phyloP scores from a whole-genome alignment of 108 stramenopile species.

The Discostella stelligeroides region DNA sequence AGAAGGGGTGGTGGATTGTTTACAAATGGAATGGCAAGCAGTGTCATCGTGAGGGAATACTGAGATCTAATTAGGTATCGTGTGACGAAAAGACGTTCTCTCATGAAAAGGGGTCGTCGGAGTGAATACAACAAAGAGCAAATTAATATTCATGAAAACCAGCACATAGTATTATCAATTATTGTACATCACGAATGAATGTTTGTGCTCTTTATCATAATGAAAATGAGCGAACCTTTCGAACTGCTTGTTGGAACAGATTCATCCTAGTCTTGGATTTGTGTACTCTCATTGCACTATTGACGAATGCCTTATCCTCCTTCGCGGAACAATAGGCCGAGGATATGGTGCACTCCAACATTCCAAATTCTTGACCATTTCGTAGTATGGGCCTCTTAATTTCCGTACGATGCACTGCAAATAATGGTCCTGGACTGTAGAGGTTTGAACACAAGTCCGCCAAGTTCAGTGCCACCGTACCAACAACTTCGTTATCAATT shows the following conservation, averaged over 20 bases:
- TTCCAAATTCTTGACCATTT: constrained; percentile 45
- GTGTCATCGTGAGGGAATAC: constrained; percentile 1
- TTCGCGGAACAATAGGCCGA: constrained; percentile 31
- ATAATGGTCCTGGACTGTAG: background rate
- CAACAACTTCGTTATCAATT: constrained; percentile 56
- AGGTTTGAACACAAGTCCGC: constrained; percentile 39
- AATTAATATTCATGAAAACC: no score
- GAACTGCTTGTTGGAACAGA: constrained; percentile 1
- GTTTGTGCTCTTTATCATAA: no score
- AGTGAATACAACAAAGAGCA: no score
- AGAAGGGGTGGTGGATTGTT: constrained; percentile 1
- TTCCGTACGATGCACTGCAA: constrained; percentile 21
- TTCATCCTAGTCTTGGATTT: background rate
- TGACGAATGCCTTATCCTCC: constrained; percentile 35
- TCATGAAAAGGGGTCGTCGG: no score
- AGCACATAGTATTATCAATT: no score
- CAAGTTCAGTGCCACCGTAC: constrained; percentile 58
- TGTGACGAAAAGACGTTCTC: no score
- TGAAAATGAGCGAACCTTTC: background rate
- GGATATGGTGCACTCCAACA: constrained; percentile 37
- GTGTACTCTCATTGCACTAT: constrained; percentile 3
- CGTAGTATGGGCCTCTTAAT: constrained; percentile 35
- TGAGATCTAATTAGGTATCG: background rate
- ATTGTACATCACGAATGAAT: no score
- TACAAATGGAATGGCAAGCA: no score